Percentiles rank a stretch among this genome's conserved stretches.
Evolutionary conservation across 805 yeast species (phyloP).

Genomic region (Lipomyces anomalus): DNA sequence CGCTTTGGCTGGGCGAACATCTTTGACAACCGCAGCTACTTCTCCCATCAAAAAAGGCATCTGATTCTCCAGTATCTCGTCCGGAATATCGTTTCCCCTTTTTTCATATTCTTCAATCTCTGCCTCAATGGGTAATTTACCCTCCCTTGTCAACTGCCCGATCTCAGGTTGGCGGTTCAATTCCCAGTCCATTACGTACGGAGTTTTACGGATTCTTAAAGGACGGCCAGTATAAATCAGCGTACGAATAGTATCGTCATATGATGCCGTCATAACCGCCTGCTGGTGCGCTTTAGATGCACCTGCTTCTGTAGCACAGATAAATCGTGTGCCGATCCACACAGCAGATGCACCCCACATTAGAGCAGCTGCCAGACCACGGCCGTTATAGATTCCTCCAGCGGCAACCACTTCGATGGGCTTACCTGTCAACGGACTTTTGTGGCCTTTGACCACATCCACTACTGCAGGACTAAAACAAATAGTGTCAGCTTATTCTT

Average conservation of each 20-base stretch:
- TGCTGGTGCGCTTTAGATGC: slow-evolving; percentile 27
- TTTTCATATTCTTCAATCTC: slow-evolving; percentile 24
- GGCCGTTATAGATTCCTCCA: slow-evolving; percentile 28
- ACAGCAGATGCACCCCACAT: slow-evolving; percentile 28
- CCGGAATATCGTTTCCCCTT: slow-evolving; percentile 22
- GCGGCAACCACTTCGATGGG: slow-evolving; percentile 29
- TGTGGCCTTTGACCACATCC: slow-evolving; percentile 24
- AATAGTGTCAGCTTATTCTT: neutral
- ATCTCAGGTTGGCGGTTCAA: slow-evolving; percentile 26
- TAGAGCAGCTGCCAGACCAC: slow-evolving; percentile 27
- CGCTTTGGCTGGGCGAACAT: slow-evolving; percentile 25
- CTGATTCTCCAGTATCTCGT: slow-evolving; percentile 20
- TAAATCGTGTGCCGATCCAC: slow-evolving; percentile 30
- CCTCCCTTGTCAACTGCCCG: slow-evolving; percentile 20
- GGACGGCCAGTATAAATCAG: slow-evolving; percentile 29
- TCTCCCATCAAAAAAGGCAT: slow-evolving; percentile 29
- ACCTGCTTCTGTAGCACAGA: slow-evolving; percentile 29
- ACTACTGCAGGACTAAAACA: slow-evolving; percentile 25
- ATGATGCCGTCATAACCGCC: slow-evolving; percentile 21
- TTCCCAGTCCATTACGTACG: slow-evolving; percentile 28
- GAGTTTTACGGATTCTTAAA: slow-evolving; percentile 23
- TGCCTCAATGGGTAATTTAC: slow-evolving; percentile 25
- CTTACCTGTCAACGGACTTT: slow-evolving; percentile 25
- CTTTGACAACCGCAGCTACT: slow-evolving; percentile 25
- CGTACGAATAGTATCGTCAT: slow-evolving; percentile 26